A percentile compares a stretch with the other conserved stretches of the same genome.
These are phyloP conservation scores for Musa itinerans DNA, from an alignment of 176 grass and related monocot species.

Conservation along the genomic window DNA sequence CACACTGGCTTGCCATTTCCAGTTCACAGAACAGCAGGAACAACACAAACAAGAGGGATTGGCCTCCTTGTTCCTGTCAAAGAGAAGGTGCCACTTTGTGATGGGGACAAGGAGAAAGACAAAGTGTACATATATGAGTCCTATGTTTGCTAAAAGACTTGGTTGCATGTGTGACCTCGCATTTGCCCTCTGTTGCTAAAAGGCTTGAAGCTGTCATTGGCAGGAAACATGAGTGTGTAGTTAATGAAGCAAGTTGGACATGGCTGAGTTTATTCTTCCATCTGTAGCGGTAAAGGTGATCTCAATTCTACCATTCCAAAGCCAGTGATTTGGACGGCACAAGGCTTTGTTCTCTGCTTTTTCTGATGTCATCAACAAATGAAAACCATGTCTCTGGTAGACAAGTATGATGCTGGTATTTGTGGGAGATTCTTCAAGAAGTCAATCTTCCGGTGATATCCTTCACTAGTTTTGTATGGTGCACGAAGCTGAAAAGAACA, in stretches of 20 bases:
- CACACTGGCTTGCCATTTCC: neutral
- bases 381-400: neutral
- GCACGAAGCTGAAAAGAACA: neutral
- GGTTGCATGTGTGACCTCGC: neutral
- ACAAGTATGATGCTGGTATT: neutral
- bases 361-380: neutral
- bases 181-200: too few species aligned
- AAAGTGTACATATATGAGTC: neutral
- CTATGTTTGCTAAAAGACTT: neutral
- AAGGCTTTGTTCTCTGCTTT: neutral
- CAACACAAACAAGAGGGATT: neutral
- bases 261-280: too few species aligned
- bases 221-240: too few species aligned
- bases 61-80: neutral
- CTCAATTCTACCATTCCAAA: too few species aligned
- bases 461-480: neutral
- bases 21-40: neutral
- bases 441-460: conserved; percentile 6
- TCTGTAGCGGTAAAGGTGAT: too few species aligned
- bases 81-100: too few species aligned
- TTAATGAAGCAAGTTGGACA: too few species aligned
- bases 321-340: neutral
- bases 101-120: too few species aligned
- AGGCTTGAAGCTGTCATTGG: too few species aligned
- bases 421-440: neutral